A percentile compares a stretch with the other conserved stretches of the same genome.
Evolutionary conservation across 371 early-diverging fungal genomes (phyloP).

Genomic region (Syncephalastrum contaminatum): DNA sequence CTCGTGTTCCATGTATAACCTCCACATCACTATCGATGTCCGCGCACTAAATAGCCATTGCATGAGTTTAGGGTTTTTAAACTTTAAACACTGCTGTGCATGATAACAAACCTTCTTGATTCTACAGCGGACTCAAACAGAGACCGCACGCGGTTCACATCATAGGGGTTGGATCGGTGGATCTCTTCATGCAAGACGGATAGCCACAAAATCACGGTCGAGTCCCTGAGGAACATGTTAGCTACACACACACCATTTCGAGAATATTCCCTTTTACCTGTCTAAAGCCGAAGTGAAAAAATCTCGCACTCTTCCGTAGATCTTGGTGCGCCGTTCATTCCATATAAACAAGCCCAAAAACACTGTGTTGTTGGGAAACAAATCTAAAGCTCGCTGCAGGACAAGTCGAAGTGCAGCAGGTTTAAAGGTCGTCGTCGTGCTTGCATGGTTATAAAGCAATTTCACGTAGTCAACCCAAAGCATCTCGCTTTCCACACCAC

Average conservation of each 20-base stretch:
- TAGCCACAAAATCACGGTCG: constrained; percentile 58
- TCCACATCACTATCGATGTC: constrained; percentile 59
- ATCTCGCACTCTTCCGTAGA: constrained; percentile 63
- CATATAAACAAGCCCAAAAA: constrained; percentile 60
- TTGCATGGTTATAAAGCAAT: constrained; percentile 44
- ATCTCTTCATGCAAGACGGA: constrained; percentile 64
- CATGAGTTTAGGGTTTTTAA: background rate
- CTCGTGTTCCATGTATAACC: constrained; percentile 61
- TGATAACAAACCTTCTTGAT: constrained; percentile 36
- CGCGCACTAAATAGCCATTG: constrained; percentile 32
- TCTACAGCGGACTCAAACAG: constrained; percentile 62
- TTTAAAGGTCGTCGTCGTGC: constrained; percentile 31
- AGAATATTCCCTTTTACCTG: constrained; percentile 3
- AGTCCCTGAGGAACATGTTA: constrained; percentile 29
- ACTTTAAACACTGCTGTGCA: background rate
- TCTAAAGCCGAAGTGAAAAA: constrained; percentile 38
- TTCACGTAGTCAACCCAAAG: constrained; percentile 45
- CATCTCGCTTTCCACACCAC: constrained; percentile 41
- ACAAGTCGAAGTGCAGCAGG: constrained; percentile 52
- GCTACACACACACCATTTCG: background rate
- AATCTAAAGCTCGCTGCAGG: constrained; percentile 40
- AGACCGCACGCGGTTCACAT: constrained; percentile 54
- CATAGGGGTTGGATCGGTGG: constrained; percentile 57
- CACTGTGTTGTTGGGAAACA: constrained; percentile 63
- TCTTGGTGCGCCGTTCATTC: constrained; percentile 66